These are phyloP conservation scores for Parmelia sp. DNA, from an alignment of 495 filamentous ascomycete genomes.

Conservation along the genomic window DNA sequence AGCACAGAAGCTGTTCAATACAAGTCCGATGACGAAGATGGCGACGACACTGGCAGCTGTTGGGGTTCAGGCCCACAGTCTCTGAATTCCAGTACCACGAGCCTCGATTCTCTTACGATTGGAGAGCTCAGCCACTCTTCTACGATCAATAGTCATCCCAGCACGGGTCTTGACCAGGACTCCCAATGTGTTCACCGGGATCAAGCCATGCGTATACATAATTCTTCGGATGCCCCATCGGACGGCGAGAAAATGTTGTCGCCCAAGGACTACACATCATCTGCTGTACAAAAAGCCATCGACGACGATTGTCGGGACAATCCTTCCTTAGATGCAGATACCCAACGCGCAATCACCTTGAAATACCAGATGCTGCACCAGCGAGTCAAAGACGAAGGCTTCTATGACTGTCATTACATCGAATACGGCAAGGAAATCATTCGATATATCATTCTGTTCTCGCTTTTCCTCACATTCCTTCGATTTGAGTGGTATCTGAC, in stretches of 20 bases:
- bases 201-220: too few species aligned
- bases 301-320: slow-evolving; percentile 32
- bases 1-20: slow-evolving; percentile 17
- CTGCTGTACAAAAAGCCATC: slow-evolving; percentile 46
- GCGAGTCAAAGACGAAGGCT: slow-evolving; percentile 34
- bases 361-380: slow-evolving; percentile 41
- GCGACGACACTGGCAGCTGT: slow-evolving; percentile 17
- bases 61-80: slow-evolving; percentile 7
- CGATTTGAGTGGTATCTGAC: slow-evolving; percentile 38
- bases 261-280: slow-evolving; percentile 11
- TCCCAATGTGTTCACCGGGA: not conserved
- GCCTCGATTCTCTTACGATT: not conserved
- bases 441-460: slow-evolving; percentile 38
- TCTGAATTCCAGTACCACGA: slow-evolving; percentile 13
- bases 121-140: not conserved
- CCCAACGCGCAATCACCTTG: slow-evolving; percentile 37
- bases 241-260: not conserved
- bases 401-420: slow-evolving; percentile 39
- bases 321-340: slow-evolving; percentile 38
- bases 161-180: not conserved
- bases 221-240: not conserved
- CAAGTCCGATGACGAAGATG: slow-evolving; percentile 18
- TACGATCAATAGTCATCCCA: not conserved
- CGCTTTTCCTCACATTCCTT: slow-evolving; percentile 32
- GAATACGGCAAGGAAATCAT: slow-evolving; percentile 42